phyloP scores from a whole-genome alignment of 208 protist species.

The Angomonas ambiguus region DNA sequence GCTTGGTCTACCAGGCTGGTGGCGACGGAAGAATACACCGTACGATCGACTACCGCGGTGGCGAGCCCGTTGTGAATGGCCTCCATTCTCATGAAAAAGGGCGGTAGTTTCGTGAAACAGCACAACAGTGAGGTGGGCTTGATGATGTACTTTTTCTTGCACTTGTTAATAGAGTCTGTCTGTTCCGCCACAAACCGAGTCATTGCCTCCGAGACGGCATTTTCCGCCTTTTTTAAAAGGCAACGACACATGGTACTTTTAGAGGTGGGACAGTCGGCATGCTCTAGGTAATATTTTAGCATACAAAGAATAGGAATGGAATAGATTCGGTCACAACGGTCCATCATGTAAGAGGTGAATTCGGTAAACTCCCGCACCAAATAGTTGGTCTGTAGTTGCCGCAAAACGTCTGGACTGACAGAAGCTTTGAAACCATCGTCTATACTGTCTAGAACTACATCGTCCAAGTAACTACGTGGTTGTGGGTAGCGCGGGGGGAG shows the following conservation, averaged over 20 bases:
- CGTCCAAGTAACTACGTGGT: not conserved
- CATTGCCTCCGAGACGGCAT: conserved; percentile 45
- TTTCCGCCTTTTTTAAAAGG: conserved; percentile 57
- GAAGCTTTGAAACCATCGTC: conserved; percentile 8
- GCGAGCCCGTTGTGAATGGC: conserved; percentile 63
- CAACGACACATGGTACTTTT: conserved; percentile 66
- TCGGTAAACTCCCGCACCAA: conserved; percentile 45
- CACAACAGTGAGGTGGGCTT: conserved; percentile 70
- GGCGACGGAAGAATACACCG: conserved; percentile 68
- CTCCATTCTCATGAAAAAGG: conserved; percentile 69
- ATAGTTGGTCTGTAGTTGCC: conserved; percentile 31
- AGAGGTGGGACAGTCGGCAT: conserved; percentile 36
- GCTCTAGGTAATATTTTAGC: conserved; percentile 53
- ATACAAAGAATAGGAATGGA: conserved; percentile 72
- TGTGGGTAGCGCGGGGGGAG: not conserved
- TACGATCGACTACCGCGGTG: conserved; percentile 49
- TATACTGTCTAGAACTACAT: not conserved
- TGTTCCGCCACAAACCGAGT: conserved; percentile 79
- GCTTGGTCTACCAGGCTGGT: conserved; percentile 74
- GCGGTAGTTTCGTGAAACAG: conserved; percentile 78
- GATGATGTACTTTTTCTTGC: conserved; percentile 55
- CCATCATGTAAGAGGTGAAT: conserved; percentile 47
- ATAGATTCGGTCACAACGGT: conserved; percentile 82
- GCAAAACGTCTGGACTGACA: conserved; percentile 1
- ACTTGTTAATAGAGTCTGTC: conserved; percentile 73